Conservation (phyloP, 768 basidiomycete genomes). For the Dioszegia hungarica region DNA sequence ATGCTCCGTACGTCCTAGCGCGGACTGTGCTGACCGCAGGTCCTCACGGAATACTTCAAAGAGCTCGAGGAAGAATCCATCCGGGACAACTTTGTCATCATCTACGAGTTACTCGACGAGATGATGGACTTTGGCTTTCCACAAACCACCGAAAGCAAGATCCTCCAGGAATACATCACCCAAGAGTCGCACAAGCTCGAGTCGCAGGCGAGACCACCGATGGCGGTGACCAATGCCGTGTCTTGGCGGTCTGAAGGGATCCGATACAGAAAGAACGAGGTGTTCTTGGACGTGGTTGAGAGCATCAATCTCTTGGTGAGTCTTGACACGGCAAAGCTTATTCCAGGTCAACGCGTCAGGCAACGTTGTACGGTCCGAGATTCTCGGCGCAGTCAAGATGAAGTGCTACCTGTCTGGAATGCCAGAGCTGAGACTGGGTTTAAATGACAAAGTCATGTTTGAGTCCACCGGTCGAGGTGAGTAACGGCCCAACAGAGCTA, state of each 20-base stretch:
- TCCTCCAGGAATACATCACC: constrained; percentile 98
- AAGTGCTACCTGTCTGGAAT: constrained; percentile 99
- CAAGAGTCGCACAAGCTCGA: constrained; percentile 98
- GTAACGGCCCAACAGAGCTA: constrained; percentile 32
- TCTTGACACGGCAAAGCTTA: constrained; percentile 16
- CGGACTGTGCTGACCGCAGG: constrained; percentile 52
- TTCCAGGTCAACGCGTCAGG: constrained; percentile 88
- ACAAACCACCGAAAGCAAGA: constrained; percentile 98
- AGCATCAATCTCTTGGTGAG: constrained; percentile 89
- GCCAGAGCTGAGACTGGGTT: constrained; percentile 89
- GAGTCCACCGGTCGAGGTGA: constrained; percentile 90
- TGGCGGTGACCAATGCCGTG: constrained; percentile 96
- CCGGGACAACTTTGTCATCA: constrained; percentile 98
- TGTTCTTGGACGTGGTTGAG: constrained; percentile 97
- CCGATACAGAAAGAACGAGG: constrained; percentile 96
- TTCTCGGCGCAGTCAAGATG: constrained; percentile 98
- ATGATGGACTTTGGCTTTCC: constrained; percentile 99
- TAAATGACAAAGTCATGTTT: constrained; percentile 99
- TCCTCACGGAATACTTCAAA: constrained; percentile 97
- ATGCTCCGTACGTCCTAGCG: constrained; percentile 52
- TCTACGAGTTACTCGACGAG: constrained; percentile 97
- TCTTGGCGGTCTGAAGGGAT: constrained; percentile 98
- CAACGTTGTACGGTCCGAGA: constrained; percentile 94
- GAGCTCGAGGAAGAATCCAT: constrained; percentile 99
- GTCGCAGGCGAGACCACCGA: constrained; percentile 83